Conservation (phyloP, 164 flowering plant genomes). For the Euptelea pleiosperma region DNA sequence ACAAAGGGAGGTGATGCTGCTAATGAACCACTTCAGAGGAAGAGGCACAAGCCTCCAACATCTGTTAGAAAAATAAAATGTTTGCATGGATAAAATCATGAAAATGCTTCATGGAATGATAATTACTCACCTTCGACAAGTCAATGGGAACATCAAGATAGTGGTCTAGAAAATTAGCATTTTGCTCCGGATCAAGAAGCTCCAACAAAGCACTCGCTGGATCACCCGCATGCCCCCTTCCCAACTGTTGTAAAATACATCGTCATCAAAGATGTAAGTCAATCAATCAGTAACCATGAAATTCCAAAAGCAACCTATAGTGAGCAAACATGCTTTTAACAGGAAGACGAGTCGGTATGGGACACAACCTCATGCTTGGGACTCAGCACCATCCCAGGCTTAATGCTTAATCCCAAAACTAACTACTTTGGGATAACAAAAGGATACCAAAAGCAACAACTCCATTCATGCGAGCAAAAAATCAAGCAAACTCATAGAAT, state of each 20-base stretch:
- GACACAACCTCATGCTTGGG: background rate
- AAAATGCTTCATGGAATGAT: background rate
- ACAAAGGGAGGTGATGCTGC: too few species aligned
- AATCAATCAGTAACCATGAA: slow-evolving; percentile 6
- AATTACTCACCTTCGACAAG: slow-evolving; percentile 72
- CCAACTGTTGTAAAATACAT: slow-evolving; percentile 55
- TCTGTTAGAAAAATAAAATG: too few species aligned
- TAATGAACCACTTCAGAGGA: too few species aligned
- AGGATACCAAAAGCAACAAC: slow-evolving; percentile 1
- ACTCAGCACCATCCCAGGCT: background rate
- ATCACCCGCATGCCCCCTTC: slow-evolving; percentile 98
- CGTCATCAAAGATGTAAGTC: slow-evolving; percentile 5
- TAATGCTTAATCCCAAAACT: background rate
- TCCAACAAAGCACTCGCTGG: slow-evolving; percentile 98
- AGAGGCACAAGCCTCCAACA: too few species aligned
- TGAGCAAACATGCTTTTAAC: background rate
- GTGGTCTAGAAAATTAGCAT: slow-evolving; percentile 93
- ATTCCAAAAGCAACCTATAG: background rate
- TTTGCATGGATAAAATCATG: background rate
- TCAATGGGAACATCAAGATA: slow-evolving; percentile 98
- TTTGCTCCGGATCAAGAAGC: slow-evolving; percentile 99
- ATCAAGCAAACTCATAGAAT: slow-evolving; percentile 12
- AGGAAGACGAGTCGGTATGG: background rate
- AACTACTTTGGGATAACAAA: background rate
- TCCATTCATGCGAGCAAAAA: background rate